phyloP scores from a whole-genome alignment of 345 rosid genomes.

The Eucalyptus erythrocorys region DNA sequence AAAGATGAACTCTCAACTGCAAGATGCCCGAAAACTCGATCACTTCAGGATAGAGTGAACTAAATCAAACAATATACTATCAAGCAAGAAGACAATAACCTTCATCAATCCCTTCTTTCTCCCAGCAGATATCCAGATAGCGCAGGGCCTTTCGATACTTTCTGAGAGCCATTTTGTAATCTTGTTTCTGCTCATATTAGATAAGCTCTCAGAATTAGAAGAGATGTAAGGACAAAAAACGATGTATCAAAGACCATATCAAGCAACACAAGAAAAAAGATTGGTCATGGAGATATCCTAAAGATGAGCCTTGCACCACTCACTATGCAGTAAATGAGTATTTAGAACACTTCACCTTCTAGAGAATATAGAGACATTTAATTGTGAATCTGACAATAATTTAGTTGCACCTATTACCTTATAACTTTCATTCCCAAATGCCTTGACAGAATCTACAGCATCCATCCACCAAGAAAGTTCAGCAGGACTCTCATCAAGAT shows the following conservation, averaged over 20 bases:
- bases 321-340: neutral
- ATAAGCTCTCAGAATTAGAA: neutral
- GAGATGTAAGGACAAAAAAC: neutral
- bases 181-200: slow-evolving; percentile 49
- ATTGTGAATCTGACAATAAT: neutral
- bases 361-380: neutral
- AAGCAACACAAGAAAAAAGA: neutral
- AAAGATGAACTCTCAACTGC: slow-evolving; percentile 64
- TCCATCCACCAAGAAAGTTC: slow-evolving; percentile 93
- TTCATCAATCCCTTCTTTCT: slow-evolving; percentile 90
- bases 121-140: slow-evolving; percentile 93
- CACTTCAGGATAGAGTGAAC: too few species aligned
- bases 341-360: neutral
- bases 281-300: neutral
- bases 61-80: neutral
- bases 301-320: neutral
- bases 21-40: neutral
- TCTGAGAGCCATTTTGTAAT: slow-evolving; percentile 85
- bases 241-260: neutral
- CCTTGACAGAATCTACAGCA: slow-evolving; percentile 66
- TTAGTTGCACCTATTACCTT: slow-evolving; percentile 30
- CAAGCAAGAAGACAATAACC: slow-evolving; percentile 19
- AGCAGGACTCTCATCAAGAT: slow-evolving; percentile 44
- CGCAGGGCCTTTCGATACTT: slow-evolving; percentile 88
- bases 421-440: slow-evolving; percentile 60